Evolutionary conservation across 345 rosid species (phyloP), one percentile per base, ranked within the genome.

Genomic region (Corymbia maculata): DNA sequence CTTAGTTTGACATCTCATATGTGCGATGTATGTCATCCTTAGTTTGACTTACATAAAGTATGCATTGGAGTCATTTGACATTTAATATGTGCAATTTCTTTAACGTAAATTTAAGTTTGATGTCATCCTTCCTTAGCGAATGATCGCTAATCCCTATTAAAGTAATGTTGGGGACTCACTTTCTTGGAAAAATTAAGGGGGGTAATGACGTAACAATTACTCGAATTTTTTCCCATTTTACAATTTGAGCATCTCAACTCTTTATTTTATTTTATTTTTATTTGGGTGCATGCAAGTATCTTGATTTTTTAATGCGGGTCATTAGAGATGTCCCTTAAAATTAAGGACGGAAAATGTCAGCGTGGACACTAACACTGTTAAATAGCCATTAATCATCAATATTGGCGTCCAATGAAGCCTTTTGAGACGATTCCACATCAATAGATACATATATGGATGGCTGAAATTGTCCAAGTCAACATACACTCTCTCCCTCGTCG

Each of bases 161-260:
- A 55, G 61, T 55, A 55, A 4, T 22, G 28, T 55, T 55, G 0
- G 2, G 4, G 0, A 9, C 9, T 8, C 28, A 55, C 22, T 22
- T 8, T 55, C 22, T 55, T 55, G 11, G 61, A 57, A 9, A 57
- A 8, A 22, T 55, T 22, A 22, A 22, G n/a, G n/a, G 28, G 28
- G 8, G 22, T 55, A 55, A 57, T 0, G 64, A 22, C 5, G 4
- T 22, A 3, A 4, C 3, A 22, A 22, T 57, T 0, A 1, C n/a
- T 57, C 0, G 6, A 57, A 57, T 22, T 9, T 22, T 57, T 57
- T 8, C n/a, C n/a, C 12, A 4, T 57, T 57, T 57, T 57, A 57
- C n/a, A 4, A 1, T 57, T 55, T 9, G n/a, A 57, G 12, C 4
- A 55, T 57, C 64, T 57, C 64, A 9, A 57, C 28, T 9, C 12